Conservation (phyloP, 306 rosid species). For the Pachyrhizus erosus region DNA sequence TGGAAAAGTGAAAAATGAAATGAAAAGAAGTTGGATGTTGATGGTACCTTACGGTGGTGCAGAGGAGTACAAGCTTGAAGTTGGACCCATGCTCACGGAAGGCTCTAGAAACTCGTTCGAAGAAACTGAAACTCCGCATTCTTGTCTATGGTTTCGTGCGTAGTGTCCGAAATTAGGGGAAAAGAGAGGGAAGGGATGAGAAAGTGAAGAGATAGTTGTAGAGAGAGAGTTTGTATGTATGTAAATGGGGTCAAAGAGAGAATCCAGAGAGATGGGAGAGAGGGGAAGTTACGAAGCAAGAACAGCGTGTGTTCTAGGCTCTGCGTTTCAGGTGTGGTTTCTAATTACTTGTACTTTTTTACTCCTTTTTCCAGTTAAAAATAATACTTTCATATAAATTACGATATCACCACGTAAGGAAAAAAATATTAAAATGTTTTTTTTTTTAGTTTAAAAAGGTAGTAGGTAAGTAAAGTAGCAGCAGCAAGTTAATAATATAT, state of each 20-base stretch:
- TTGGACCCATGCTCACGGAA: constrained; percentile 63
- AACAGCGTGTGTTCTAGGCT: constrained; percentile 33
- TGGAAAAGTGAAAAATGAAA: not conserved
- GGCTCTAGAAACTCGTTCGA: constrained; percentile 56
- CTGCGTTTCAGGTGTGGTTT: not conserved
- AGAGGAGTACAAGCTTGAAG: constrained; percentile 69
- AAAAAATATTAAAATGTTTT: not conserved
- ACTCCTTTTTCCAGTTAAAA: not conserved
- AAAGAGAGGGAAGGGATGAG: not conserved
- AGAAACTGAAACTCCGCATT: constrained; percentile 62
- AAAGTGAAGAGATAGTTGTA: not conserved
- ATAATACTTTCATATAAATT: not conserved
- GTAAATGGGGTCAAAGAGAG: constrained; percentile 18
- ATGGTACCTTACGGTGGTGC: constrained; percentile 78
- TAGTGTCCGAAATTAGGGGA: constrained; percentile 31
- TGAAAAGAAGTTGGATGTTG: not conserved
- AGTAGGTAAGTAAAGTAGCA: not conserved
- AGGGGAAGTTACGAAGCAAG: not conserved
- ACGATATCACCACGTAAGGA: not conserved
- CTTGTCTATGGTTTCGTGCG: constrained; percentile 40
- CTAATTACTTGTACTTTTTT: not conserved
- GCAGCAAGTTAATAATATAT: not conserved
- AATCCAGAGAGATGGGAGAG: constrained; percentile 47
- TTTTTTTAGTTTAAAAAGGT: not conserved
- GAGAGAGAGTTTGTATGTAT: not conserved